phyloP scores from a whole-genome alignment of 495 filamentous ascomycete species.

The Daldinia caldariorum region DNA sequence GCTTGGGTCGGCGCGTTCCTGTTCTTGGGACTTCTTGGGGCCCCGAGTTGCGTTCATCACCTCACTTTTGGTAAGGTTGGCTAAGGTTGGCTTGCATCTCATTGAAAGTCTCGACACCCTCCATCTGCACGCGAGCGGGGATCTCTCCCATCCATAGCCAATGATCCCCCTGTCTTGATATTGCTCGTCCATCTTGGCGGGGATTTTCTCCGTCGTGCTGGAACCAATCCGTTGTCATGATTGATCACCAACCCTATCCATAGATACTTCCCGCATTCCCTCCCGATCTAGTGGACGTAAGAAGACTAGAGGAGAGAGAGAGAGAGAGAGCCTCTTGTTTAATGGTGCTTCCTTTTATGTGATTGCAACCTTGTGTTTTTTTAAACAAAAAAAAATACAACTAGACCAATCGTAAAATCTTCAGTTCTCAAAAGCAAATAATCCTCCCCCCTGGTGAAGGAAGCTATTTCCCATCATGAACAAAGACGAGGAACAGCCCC shows the following conservation, averaged over 20 bases:
- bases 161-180: slow-evolving; percentile 34
- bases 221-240: slow-evolving; percentile 43
- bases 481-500: slow-evolving; percentile 23
- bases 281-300: slow-evolving; percentile 11
- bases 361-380: slow-evolving; percentile 26
- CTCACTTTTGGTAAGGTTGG: slow-evolving; percentile 38
- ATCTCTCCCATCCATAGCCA: slow-evolving; percentile 23
- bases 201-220: slow-evolving; percentile 44
- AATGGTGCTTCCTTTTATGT: slow-evolving; percentile 22
- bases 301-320: neutral
- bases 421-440: slow-evolving; percentile 20
- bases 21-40: slow-evolving; percentile 41
- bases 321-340: slow-evolving; percentile 8
- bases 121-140: slow-evolving; percentile 43
- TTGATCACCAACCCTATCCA: slow-evolving; percentile 32
- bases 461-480: slow-evolving; percentile 24
- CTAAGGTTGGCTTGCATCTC: slow-evolving; percentile 40
- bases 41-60: slow-evolving; percentile 22
- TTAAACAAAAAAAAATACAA: neutral
- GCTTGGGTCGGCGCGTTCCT: slow-evolving; percentile 39
- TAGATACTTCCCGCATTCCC: slow-evolving; percentile 22
- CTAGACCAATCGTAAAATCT: slow-evolving; percentile 36
- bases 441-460: slow-evolving; percentile 29
- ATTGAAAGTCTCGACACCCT: slow-evolving; percentile 39
- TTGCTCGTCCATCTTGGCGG: slow-evolving; percentile 35